phyloP scores from a whole-genome alignment of 345 rosid genomes.

The Eucalyptus paniculata region DNA sequence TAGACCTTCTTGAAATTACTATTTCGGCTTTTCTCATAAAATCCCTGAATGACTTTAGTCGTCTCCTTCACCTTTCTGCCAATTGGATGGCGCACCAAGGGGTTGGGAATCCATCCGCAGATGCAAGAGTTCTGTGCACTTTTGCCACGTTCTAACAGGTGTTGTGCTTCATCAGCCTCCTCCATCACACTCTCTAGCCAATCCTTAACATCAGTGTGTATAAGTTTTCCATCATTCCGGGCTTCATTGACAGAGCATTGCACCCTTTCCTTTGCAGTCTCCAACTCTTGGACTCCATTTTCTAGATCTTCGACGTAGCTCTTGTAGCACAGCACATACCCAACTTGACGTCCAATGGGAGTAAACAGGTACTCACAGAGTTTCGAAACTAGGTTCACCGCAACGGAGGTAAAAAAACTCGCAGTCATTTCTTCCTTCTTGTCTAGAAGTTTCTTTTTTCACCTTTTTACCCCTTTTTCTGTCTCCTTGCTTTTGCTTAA shows the following conservation, averaged over 20 bases:
- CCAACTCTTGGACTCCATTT: neutral
- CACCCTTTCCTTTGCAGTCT: neutral
- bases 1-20: neutral
- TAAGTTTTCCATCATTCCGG: fast-evolving
- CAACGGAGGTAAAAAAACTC: fast-evolving
- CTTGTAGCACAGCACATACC: neutral
- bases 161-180: neutral
- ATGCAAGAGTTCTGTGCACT: neutral
- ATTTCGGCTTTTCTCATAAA: neutral
- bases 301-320: neutral
- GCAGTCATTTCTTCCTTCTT: neutral
- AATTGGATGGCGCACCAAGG: neutral
- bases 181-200: neutral
- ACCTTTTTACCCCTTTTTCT: neutral
- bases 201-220: neutral
- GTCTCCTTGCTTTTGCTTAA: neutral
- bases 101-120: neutral
- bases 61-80: neutral
- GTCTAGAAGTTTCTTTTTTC: neutral
- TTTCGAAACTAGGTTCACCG: neutral
- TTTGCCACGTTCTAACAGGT: neutral
- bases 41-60: neutral
- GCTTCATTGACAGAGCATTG: neutral
- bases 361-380: neutral
- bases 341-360: neutral